A percentile compares a stretch with the other conserved stretches of the same genome.
These are phyloP conservation scores for Trametes sp. DNA, from an alignment of 1,284 basidiomycete genomes.

Conservation along the genomic window DNA sequence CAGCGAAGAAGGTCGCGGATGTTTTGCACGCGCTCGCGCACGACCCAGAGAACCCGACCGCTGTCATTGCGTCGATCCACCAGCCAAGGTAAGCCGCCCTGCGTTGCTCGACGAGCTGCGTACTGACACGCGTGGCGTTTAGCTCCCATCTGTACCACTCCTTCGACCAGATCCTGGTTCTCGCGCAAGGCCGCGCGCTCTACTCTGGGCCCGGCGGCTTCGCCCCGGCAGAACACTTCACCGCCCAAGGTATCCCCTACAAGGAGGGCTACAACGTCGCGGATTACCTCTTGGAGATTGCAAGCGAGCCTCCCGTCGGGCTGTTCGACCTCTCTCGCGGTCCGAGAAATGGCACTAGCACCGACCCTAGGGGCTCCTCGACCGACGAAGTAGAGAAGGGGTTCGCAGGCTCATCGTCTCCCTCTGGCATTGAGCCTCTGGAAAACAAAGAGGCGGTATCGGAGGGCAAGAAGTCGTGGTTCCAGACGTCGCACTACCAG, in stretches of 20 bases:
- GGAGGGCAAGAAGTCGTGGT: slow-evolving; percentile 19
- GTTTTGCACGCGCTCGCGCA: slow-evolving; percentile 80
- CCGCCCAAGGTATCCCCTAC: slow-evolving; percentile 51
- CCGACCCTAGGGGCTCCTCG: slow-evolving; percentile 14
- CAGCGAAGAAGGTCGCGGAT: slow-evolving; percentile 79
- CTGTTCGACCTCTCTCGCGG: slow-evolving; percentile 44
- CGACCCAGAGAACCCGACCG: slow-evolving; percentile 72
- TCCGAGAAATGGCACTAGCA: slow-evolving; percentile 5
- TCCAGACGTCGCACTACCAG: slow-evolving; percentile 50
- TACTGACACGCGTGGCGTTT: not conserved
- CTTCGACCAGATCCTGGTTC: slow-evolving; percentile 83
- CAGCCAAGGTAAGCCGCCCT: slow-evolving; percentile 69
- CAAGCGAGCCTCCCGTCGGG: slow-evolving; percentile 64
- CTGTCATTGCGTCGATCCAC: slow-evolving; percentile 88
- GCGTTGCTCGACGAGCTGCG: not conserved
- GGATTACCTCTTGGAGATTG: slow-evolving; percentile 88
- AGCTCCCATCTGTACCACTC: slow-evolving; percentile 86
- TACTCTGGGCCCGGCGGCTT: slow-evolving; percentile 82
- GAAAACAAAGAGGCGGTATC: slow-evolving; percentile 1
- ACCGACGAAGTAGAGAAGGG: slow-evolving; percentile 31
- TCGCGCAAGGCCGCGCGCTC: slow-evolving; percentile 80
- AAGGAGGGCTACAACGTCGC: slow-evolving; percentile 87
- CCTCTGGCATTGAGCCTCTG: not conserved
- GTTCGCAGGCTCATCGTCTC: not conserved
- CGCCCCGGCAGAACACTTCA: slow-evolving; percentile 72